Evolutionary conservation across 306 rosid species (phyloP), one percentile per base, ranked within the genome.

Genomic region (Ammopiptanthus mongolicus): DNA sequence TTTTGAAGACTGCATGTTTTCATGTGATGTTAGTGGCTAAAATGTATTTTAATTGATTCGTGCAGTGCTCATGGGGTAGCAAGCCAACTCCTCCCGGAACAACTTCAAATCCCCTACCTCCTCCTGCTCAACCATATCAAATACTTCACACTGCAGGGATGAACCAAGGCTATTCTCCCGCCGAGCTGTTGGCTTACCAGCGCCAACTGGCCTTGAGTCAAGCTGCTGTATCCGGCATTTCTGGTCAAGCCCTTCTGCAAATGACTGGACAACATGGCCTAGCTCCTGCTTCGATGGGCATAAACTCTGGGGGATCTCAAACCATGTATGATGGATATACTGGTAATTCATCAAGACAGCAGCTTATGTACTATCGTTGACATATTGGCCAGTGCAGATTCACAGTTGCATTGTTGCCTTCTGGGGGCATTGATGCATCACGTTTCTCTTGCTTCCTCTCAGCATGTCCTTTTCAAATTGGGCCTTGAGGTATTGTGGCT

Each of bases 161-260:
- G 86, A 90, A 90, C 83, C 96, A 82, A 72, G 91, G 88, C 71
- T 88, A 86, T 79, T 86, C 96, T 73, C 85, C 92, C 0, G 86
- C 96, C 5, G 96, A 90, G 75, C 63, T 90, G 68, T 74, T 90
- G 87, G 92, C 91, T 48, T 90, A 90, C 76, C 88, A 87, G 83
- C 91, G 96, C 70, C 96, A 88, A 76, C 86, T 90, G 74, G 96
- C 96, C 70, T 39, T 90, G 41, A 86, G 83, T 77, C 92, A 88
- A 84, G 91, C 91, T 23, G 93, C 91, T 33, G 88, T 80, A 19
- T 86, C 90, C 4, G 90, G 90, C 81, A 86, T 84, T 64, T 86
- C 90, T 2, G 90, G 90, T 66, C 90, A 86, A 81, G 86, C 90
- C 42, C 88, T 86, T 50, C 76, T 86, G 70, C 88, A 86, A 65